These are phyloP conservation scores for Phialophora verrucosa DNA, from an alignment of 2,329 filamentous ascomycete species.

Conservation along the genomic window DNA sequence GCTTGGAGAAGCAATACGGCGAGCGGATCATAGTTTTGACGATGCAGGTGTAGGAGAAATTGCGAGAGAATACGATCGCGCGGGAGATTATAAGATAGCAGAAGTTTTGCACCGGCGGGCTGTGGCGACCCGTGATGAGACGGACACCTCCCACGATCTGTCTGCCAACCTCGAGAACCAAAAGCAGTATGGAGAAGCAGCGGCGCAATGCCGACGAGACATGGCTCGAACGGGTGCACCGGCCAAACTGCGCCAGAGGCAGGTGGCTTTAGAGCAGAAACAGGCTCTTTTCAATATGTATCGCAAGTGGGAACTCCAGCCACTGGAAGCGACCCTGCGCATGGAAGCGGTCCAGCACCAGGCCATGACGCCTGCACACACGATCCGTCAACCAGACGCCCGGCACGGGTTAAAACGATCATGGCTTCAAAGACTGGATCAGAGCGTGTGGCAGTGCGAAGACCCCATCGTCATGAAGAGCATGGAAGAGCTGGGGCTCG, in stretches of 20 bases:
- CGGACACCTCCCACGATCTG: background rate
- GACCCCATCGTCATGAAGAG: background rate
- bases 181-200: constrained; percentile 3
- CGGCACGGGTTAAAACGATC: background rate
- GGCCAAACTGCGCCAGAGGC: background rate
- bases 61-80: background rate
- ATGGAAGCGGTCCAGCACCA: background rate
- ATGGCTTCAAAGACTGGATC: constrained; percentile 4
- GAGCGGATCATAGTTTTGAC: background rate
- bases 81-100: background rate
- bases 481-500: background rate
- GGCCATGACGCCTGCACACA: background rate
- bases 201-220: background rate
- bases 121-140: background rate
- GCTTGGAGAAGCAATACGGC: background rate
- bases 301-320: background rate
- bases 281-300: background rate
- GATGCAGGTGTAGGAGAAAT: constrained; percentile 2
- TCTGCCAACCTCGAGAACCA: constrained; percentile 2
- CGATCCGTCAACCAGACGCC: background rate
- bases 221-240: background rate
- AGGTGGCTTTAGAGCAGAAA: background rate
- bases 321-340: background rate
- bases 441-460: background rate
- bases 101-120: constrained; percentile 4